Evolutionary conservation across 2,329 filamentous ascomycete species (phyloP).

Genomic region (Dryadomyces sulphureus): DNA sequence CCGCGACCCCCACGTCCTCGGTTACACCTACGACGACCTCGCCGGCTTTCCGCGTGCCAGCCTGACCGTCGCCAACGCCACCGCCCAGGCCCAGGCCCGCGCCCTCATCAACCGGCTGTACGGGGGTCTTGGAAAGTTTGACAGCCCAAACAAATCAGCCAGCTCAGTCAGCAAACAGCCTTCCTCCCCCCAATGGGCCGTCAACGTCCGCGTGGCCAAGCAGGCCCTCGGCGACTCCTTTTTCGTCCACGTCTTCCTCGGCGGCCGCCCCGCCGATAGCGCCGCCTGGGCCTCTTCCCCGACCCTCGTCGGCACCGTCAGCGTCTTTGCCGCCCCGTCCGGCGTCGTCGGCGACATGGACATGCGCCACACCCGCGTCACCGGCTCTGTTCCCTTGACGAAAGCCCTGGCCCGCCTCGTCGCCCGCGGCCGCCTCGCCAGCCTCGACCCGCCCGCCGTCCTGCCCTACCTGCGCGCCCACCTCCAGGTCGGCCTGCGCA

Average conservation of each 20-base stretch:
- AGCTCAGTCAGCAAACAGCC: no score
- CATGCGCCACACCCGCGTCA: conserved; percentile 22
- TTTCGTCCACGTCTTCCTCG: conserved; percentile 54
- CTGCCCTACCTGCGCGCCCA: conserved; percentile 25
- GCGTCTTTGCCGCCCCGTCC: conserved; percentile 30
- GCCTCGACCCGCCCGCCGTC: conserved; percentile 22
- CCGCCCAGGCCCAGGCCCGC: conserved; percentile 26
- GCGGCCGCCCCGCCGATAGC: conserved; percentile 28
- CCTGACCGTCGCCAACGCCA: conserved; percentile 14
- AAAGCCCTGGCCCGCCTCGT: conserved; percentile 29
- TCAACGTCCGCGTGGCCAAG: conserved; percentile 48
- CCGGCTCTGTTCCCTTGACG: conserved; percentile 38
- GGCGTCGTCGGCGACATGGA: conserved; percentile 8
- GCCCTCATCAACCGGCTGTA: conserved; percentile 46
- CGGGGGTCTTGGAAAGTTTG: no score
- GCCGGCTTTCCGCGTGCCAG: conserved; percentile 14
- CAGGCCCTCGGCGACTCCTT: conserved; percentile 47
- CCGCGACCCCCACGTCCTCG: conserved; percentile 45
- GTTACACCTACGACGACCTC: conserved; percentile 59
- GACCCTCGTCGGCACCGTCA: conserved; percentile 48
- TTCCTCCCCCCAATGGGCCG: conserved; percentile 52
- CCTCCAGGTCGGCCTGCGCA: conserved; percentile 21
- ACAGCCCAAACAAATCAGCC: no score
- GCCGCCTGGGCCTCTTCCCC: conserved; percentile 33
- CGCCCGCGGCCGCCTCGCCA: conserved; percentile 18